These are phyloP conservation scores for Colletotrichum neosansevieriae DNA, from an alignment of 2,329 filamentous ascomycete genomes.

Conservation along the genomic window DNA sequence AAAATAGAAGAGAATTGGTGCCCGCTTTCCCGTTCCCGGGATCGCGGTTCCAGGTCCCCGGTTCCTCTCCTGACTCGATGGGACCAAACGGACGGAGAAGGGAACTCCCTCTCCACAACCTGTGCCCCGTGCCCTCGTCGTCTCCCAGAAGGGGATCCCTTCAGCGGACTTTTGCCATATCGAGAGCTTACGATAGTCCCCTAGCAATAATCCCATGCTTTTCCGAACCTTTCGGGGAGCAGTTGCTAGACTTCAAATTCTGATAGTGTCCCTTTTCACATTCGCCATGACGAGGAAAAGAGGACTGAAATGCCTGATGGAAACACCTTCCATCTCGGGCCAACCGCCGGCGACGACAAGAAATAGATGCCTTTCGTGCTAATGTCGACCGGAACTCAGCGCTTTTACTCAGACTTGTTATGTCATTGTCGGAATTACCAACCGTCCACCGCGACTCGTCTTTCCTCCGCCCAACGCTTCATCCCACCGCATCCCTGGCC, in stretches of 20 bases:
- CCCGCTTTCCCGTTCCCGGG: not conserved
- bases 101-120: not conserved
- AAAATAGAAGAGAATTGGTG: not conserved
- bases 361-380: too few relatives aligned
- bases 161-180: not conserved
- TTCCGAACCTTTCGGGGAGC: too few relatives aligned
- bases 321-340: too few relatives aligned
- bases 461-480: too few relatives aligned
- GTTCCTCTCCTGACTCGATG: not conserved
- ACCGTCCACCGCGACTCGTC: not conserved
- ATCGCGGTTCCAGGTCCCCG: conserved; percentile 6
- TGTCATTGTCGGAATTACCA: too few relatives aligned
- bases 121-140: not conserved
- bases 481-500: not conserved
- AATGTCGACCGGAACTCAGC: too few relatives aligned
- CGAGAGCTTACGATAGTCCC: not conserved
- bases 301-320: too few relatives aligned
- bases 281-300: too few relatives aligned
- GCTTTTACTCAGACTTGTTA: too few relatives aligned
- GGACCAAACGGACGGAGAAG: conserved; percentile 1
- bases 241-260: too few relatives aligned
- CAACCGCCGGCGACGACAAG: too few relatives aligned
- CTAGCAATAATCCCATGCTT: not conserved
- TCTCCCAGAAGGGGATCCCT: not conserved
- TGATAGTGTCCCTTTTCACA: too few relatives aligned